Evolutionary conservation across 1,284 basidiomycete genomes (phyloP).

Genomic region (Sporisorium sorghi): DNA sequence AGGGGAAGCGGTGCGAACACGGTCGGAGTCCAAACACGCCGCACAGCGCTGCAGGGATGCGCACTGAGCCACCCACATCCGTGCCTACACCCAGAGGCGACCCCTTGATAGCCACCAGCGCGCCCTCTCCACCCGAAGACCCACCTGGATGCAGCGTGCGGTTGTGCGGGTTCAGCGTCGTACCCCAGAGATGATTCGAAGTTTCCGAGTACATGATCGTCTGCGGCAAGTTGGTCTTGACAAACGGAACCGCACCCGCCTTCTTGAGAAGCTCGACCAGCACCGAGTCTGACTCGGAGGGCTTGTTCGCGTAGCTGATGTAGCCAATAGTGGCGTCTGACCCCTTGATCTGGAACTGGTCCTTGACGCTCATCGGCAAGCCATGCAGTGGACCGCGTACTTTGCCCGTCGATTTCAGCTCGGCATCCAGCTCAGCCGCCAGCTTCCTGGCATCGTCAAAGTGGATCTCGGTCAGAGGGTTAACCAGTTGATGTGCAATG

Average conservation of each 20-base stretch:
- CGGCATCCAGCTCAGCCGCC: conserved; percentile 74
- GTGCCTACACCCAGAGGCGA: conserved; percentile 76
- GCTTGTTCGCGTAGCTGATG: conserved; percentile 72
- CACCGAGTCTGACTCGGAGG: conserved; percentile 36
- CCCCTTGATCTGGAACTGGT: conserved; percentile 76
- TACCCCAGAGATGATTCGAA: conserved; percentile 76
- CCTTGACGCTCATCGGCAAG: conserved; percentile 77
- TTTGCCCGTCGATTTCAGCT: conserved; percentile 73
- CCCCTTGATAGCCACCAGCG: conserved; percentile 75
- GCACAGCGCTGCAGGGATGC: conserved; percentile 77
- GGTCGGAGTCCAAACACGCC: conserved; percentile 80
- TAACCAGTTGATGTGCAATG: conserved; percentile 82
- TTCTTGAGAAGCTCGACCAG: conserved; percentile 70
- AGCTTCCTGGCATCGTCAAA: conserved; percentile 75
- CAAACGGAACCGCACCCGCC: conserved; percentile 78
- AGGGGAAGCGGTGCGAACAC: conserved; percentile 79
- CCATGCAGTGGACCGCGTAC: conserved; percentile 76
- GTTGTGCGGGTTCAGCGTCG: conserved; percentile 77
- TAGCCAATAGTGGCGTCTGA: conserved; percentile 76
- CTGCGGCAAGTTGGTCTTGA: conserved; percentile 74
- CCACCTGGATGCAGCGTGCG: conserved; percentile 73
- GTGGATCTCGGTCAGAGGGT: conserved; percentile 75
- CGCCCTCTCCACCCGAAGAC: conserved; percentile 78
- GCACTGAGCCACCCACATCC: conserved; percentile 77
- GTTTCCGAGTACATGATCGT: conserved; percentile 57